Conservation (phyloP, 352 stramenopile genomes). For the Thalassiosira hispida region DNA sequence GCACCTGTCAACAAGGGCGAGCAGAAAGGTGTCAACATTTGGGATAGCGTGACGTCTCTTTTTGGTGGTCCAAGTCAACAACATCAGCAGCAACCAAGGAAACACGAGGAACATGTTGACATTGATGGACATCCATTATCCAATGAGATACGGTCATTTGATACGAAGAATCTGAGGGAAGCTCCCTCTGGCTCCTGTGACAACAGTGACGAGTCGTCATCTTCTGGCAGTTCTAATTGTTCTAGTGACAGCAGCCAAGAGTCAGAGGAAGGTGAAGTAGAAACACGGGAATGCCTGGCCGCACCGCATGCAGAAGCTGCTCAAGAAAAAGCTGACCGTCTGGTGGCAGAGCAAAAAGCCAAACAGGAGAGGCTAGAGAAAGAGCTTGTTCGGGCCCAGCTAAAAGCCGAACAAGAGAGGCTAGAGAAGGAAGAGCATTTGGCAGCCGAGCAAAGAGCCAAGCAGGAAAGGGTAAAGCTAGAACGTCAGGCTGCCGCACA, state of each 20-base stretch:
- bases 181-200: not conserved
- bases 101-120: not conserved
- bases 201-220: conserved; percentile 10
- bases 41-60: conserved; percentile 22
- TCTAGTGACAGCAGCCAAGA: too few relatives aligned
- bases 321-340: too few relatives aligned
- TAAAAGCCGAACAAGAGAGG: too few relatives aligned
- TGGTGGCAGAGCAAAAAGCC: too few relatives aligned
- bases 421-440: too few relatives aligned
- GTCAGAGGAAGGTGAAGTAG: not conserved
- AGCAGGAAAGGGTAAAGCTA: not conserved
- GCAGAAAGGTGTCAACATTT: conserved; percentile 1
- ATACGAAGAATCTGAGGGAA: conserved; percentile 20
- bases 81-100: not conserved
- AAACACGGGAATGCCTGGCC: not conserved
- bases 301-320: too few relatives aligned
- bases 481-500: not conserved
- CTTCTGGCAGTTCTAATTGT: conserved; percentile 11
- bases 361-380: too few relatives aligned
- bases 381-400: too few relatives aligned
- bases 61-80: conserved; percentile 15
- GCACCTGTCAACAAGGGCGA: not conserved
- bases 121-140: conserved; percentile 27
- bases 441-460: too few relatives aligned
- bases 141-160: conserved; percentile 24